Base-by-base conservation (phyloP, 1,139 yeast species). In the Suhomyces kunorum region DNA sequence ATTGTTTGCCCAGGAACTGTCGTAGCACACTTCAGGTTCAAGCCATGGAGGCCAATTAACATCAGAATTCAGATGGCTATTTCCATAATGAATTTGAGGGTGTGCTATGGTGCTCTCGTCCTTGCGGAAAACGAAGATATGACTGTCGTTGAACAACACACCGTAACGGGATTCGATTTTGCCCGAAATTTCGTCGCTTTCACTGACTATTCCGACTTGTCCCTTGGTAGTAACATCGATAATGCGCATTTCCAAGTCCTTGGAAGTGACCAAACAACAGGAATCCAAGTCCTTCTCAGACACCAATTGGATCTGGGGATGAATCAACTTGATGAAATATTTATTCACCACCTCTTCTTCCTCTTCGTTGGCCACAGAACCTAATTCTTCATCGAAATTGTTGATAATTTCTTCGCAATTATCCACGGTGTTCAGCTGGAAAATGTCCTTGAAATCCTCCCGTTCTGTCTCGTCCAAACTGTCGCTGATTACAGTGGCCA, bases 11-110 rank as follows among this genome's bases (percentile, higher is more conserved):
- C 83, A 71, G 0, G 73, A 59, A n/a, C 81, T 75, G 40, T 86
- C 85, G 53, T 85, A 85, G 48, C 89, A 81, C 44, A 84, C 73
- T 57, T 90, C 98, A 36, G 59, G 54, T 43, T 84, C 87, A 25
- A 88, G 61, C 88, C 92, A 84, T 1, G 96, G 95, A 1, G 95
- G 92, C 96, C 96, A 87, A 12, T 51, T 51, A 7, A 50, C 49
- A 11, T 57, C 55, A 6, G 56, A 42, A 12, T 45, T 47, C 1
- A 51, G 37, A 43, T 58, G 58, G 4, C 50, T 55, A 6, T 43
- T 39, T 13, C 66, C 67, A 39, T 59, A 59, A 16, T 59, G 61
- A 16, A 58, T 47, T 34, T 56, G 60, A 1, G 65, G 58, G 23
- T 54, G 57, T 1, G 57, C 30, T 38, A 55, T 48, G 4, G 54